phyloP scores from a whole-genome alignment of 192 early-diverging fungal genomes.

The Dissophora globulifera region DNA sequence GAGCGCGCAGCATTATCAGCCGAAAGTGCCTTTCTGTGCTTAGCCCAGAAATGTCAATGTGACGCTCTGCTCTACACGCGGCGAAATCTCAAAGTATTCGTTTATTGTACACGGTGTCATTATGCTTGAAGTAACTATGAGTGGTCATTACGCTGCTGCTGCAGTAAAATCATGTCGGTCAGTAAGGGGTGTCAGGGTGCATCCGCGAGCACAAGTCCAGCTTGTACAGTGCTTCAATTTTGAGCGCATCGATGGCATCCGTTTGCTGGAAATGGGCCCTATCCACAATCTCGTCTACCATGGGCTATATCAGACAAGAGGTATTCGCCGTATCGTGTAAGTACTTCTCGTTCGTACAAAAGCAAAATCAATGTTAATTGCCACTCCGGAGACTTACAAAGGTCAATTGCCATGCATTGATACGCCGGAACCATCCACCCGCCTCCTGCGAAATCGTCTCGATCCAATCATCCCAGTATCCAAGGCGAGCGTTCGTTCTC shows the following conservation, averaged over 20 bases:
- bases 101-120: too few species aligned
- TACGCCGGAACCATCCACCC: slow-evolving; percentile 32
- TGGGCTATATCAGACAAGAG: slow-evolving; percentile 20
- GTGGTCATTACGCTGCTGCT: not conserved
- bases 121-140: too few species aligned
- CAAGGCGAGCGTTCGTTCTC: slow-evolving; percentile 35
- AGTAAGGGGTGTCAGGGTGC: slow-evolving; percentile 7
- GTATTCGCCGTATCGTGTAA: too few species aligned
- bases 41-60: too few species aligned
- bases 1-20: too few species aligned
- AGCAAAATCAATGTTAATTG: too few species aligned
- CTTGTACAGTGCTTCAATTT: slow-evolving; percentile 35
- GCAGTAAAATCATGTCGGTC: too few species aligned
- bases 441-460: slow-evolving; percentile 25
- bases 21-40: too few species aligned
- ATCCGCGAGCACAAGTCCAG: slow-evolving; percentile 32
- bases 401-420: slow-evolving; percentile 45
- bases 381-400: too few species aligned
- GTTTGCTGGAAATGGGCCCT: slow-evolving; percentile 39
- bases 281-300: slow-evolving; percentile 28
- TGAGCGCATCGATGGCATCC: slow-evolving; percentile 38
- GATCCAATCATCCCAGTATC: slow-evolving; percentile 45
- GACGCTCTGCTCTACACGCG: too few species aligned
- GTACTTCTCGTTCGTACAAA: too few species aligned
- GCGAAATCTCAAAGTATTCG: too few species aligned